phyloP scores from a whole-genome alignment of 23 red algal species.

The Agarophyton chilense region DNA sequence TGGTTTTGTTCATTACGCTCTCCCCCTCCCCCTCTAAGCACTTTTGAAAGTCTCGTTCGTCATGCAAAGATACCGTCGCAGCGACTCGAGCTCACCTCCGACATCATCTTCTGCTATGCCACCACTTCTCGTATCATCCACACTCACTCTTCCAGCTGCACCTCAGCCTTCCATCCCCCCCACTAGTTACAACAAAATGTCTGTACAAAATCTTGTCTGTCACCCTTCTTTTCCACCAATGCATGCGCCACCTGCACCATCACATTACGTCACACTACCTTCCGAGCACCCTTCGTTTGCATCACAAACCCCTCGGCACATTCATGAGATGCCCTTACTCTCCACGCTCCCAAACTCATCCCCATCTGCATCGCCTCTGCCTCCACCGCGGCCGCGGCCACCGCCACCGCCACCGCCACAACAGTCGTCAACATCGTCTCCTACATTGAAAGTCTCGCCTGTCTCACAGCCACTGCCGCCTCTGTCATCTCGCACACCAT shows the following conservation, averaged over 20 bases:
- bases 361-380: background rate
- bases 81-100: background rate
- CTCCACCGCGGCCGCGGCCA: background rate
- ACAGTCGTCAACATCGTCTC: too few relatives aligned
- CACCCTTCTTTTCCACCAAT: background rate
- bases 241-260: background rate
- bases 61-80: background rate
- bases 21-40: background rate
- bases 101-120: background rate
- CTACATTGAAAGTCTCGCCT: background rate
- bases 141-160: background rate
- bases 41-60: background rate
- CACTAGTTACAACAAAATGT: conserved; percentile 32
- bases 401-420: background rate
- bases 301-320: background rate
- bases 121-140: background rate
- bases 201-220: conserved; percentile 35
- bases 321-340: background rate
- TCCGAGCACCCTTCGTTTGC: background rate
- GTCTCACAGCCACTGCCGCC: background rate
- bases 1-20: background rate
- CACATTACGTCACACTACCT: background rate
- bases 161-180: background rate
- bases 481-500: background rate
- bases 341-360: background rate